Evolutionary conservation across 306 rosid species (phyloP).

Genomic region (Lathyrus tuberosus): DNA sequence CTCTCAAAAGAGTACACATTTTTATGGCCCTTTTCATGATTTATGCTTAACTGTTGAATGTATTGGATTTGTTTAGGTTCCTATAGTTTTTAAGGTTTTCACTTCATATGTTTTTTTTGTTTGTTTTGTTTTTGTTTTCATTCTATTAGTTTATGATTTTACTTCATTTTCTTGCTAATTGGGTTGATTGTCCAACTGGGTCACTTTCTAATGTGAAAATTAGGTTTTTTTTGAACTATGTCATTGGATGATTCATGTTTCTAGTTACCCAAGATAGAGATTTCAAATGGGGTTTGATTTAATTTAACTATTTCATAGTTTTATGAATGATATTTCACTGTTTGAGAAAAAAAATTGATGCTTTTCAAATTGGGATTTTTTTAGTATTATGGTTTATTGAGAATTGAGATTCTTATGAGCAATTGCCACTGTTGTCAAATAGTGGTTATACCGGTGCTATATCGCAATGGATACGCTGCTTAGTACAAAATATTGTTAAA

Average conservation of each 20-base stretch:
- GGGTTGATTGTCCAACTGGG: conserved; percentile 28
- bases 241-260: conserved; percentile 3
- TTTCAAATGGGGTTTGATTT: conserved; percentile 32
- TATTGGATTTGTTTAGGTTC: not conserved
- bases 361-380: not conserved
- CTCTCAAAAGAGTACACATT: conserved; percentile 17
- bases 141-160: too few species aligned
- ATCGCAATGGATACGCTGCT: not conserved
- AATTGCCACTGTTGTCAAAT: not conserved
- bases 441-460: not conserved
- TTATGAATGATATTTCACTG: conserved; percentile 9
- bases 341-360: not conserved
- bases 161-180: not conserved
- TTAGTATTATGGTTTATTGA: not conserved
- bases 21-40: conserved; percentile 9
- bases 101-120: not conserved
- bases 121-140: not conserved
- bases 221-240: not conserved
- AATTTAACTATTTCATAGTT: not conserved
- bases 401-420: conserved; percentile 17
- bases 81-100: not conserved
- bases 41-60: not conserved
- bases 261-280: not conserved
- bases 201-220: conserved; percentile 19
- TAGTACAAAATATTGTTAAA: not conserved